Evolutionary conservation across 108 stramenopile species (phyloP), one percentile per base, ranked within the genome.

Genomic region (Chaetoceros muelleri): DNA sequence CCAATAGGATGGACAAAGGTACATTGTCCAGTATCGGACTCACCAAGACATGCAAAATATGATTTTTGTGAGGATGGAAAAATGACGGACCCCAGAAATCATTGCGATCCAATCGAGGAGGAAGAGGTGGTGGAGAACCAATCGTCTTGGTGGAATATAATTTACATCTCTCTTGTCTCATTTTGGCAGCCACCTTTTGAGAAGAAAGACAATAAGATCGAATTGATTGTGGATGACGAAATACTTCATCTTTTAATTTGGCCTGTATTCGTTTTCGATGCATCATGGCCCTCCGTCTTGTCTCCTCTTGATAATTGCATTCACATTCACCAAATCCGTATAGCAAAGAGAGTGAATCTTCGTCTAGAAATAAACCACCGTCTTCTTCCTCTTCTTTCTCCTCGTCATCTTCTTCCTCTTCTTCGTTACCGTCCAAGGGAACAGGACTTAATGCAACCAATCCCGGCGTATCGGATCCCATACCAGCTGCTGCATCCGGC

Each of bases 171-270:
- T 62, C 52, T 29, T 47, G 54, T 34, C 58, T 69, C 52, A 85
- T 64, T 24, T 79, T 75, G 30, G 62, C 40, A 0, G 85, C 86
- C 1, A 78, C 78, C 3, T 67, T 47, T 53, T 79, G 82, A 2
- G 84, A 84, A 45, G 83, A 80, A n/a, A 83, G 40, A 51, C 86
- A 87, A 65, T 76, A 92, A 23, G 46, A 53, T n/a, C 82, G 64
- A 0, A 92, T 44, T 8, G 90, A 75, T 50, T 74, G 59, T 0
- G 90, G 90, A 71, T 87, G 85, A 25, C 80, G 65, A 62, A 85
- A 87, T 0, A 92, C 74, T 1, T 81, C 90, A 28, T 63, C 55
- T 27, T 85, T 76, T 27, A 92, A 57, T 55, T 84, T 75, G 48
- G 80, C 66, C 48, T 87, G 70, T 2, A 71, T 71, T 60, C 67